Evolutionary conservation across 441 rosid species (phyloP).

Genomic region (Croton laevigatus): DNA sequence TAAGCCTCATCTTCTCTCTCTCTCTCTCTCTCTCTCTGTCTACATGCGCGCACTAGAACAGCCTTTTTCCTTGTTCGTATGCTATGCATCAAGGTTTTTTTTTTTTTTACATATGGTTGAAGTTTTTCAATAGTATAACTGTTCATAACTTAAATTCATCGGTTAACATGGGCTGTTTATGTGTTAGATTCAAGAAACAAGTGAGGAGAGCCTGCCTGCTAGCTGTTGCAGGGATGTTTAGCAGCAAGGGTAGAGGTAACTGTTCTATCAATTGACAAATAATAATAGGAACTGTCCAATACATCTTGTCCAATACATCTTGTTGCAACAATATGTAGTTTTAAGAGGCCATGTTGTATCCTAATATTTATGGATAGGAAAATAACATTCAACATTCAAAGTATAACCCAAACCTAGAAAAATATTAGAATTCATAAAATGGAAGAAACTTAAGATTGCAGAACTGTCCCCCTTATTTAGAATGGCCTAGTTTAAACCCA

Average conservation of each 20-base stretch:
- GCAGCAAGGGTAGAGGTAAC: slow-evolving; percentile 99
- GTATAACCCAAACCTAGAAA: background rate
- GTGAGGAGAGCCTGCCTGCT: slow-evolving; percentile 97
- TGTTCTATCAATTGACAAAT: slow-evolving; percentile 16
- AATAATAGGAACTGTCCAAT: background rate
- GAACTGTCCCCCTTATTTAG: no score
- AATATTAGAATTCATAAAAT: no score
- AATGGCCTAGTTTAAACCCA: no score
- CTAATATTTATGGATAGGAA: background rate
- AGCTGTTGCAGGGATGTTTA: slow-evolving; percentile 99
- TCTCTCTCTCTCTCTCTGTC: no score
- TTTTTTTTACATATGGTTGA: slow-evolving; percentile 1
- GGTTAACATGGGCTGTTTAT: slow-evolving; percentile 22
- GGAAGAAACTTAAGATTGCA: no score
- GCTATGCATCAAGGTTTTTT: background rate
- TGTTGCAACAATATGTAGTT: background rate
- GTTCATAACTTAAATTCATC: slow-evolving; percentile 21
- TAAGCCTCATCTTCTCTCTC: no score
- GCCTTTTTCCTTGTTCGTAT: background rate
- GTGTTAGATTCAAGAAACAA: slow-evolving; percentile 81
- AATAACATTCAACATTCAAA: background rate
- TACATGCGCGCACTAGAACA: no score
- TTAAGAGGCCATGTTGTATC: background rate
- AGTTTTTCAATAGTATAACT: background rate
- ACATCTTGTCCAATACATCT: background rate